phyloP scores from a whole-genome alignment of 2,329 filamentous ascomycete species.

The Penicillium hesseltinei region DNA sequence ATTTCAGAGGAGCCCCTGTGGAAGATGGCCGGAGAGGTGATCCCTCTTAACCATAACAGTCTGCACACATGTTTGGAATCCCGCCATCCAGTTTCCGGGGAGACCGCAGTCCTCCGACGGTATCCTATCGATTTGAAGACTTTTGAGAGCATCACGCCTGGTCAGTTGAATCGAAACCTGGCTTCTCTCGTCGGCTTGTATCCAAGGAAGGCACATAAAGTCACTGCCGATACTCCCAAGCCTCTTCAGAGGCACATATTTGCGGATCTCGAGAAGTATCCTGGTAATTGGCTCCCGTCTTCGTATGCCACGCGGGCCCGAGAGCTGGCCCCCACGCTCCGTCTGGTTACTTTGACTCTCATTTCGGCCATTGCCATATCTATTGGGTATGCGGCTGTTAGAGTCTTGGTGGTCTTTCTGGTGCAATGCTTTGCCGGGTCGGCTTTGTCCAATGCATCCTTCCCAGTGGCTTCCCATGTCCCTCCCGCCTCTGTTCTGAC shows the following conservation, averaged over 20 bases:
- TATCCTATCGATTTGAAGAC: slow-evolving; percentile 49
- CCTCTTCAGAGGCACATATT: slow-evolving; percentile 13
- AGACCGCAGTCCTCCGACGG: slow-evolving; percentile 34
- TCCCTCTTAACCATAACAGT: slow-evolving; percentile 41
- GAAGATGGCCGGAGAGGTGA: slow-evolving; percentile 34
- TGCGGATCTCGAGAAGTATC: slow-evolving; percentile 26
- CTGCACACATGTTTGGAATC: slow-evolving; percentile 47
- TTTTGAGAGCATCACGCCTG: slow-evolving; percentile 48
- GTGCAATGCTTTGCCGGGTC: slow-evolving; percentile 27
- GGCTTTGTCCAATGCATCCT: slow-evolving; percentile 21
- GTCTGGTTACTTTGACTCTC: slow-evolving; percentile 29
- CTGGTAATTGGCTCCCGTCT: slow-evolving; percentile 25
- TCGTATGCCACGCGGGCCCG: slow-evolving; percentile 21
- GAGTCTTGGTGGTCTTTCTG: slow-evolving; percentile 24
- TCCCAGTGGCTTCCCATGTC: slow-evolving; percentile 14
- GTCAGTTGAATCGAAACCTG: slow-evolving; percentile 48
- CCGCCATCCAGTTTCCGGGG: slow-evolving; percentile 34
- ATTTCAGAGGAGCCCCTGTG: slow-evolving; percentile 46
- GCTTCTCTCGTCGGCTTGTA: slow-evolving; percentile 41
- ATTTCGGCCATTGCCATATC: slow-evolving; percentile 30
- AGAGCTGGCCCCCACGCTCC: slow-evolving; percentile 27
- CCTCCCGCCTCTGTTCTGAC: slow-evolving; percentile 23
- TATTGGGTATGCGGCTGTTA: slow-evolving; percentile 33
- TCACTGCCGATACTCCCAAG: slow-evolving; percentile 14
- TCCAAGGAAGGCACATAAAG: slow-evolving; percentile 26